Percentiles rank a stretch among this genome's conserved stretches.
phyloP scores from a whole-genome alignment of 371 early-diverging fungal species.

The Globomyces sp. region DNA sequence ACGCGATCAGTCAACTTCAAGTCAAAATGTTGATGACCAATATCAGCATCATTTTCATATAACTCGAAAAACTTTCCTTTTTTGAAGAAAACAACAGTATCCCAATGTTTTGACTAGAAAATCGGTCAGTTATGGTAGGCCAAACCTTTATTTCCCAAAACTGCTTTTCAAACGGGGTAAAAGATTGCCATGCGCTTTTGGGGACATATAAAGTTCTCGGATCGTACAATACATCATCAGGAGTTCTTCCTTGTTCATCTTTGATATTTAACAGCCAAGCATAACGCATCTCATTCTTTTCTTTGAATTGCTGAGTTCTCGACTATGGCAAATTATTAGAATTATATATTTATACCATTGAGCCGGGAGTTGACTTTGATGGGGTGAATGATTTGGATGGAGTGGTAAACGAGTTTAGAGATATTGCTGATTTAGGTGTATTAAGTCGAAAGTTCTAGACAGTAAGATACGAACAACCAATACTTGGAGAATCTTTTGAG shows the following conservation, averaged over 20 bases:
- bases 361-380: neutral
- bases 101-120: conserved; percentile 80
- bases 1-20: conserved; percentile 95
- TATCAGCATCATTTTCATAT: conserved; percentile 99
- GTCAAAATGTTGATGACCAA: conserved; percentile 97
- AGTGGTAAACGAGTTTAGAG: neutral
- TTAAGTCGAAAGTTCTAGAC: neutral
- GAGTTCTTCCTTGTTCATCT: conserved; percentile 67
- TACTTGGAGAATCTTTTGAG: neutral
- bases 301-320: conserved; percentile 49
- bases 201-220: conserved; percentile 93
- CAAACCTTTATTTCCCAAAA: conserved; percentile 94
- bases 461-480: no score
- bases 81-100: conserved; percentile 99
- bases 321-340: neutral
- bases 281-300: conserved; percentile 83
- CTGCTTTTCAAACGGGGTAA: conserved; percentile 98
- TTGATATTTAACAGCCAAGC: conserved; percentile 78
- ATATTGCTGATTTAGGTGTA: neutral
- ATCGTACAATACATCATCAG: conserved; percentile 87
- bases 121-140: no score
- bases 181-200: conserved; percentile 67
- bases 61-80: conserved; percentile 99
- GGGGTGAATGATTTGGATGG: neutral
- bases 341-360: neutral